Percentiles rank a stretch among this genome's conserved stretches.
These are phyloP conservation scores for Areca catechu DNA, from an alignment of 176 grass and related monocot species.

Conservation along the genomic window DNA sequence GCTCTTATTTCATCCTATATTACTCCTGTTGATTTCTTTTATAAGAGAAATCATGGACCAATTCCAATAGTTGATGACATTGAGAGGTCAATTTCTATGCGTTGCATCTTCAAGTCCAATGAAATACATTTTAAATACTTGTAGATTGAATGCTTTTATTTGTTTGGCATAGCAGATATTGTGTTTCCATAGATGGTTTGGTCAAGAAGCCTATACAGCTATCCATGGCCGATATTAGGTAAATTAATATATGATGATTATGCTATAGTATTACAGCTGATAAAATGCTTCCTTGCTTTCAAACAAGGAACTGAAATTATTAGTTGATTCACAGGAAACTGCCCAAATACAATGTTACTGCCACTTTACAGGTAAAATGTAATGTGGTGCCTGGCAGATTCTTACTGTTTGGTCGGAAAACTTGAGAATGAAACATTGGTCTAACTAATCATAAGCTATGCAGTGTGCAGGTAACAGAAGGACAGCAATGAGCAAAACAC, in stretches of 20 bases:
- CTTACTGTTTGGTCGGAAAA: too few species aligned
- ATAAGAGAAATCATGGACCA: conserved; percentile 38
- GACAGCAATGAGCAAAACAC: conserved; percentile 81
- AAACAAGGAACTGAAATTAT: conserved; percentile 18
- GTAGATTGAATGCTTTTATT: neutral
- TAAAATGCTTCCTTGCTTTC: conserved; percentile 2
- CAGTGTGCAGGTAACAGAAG: conserved; percentile 97
- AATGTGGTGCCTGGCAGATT: too few species aligned
- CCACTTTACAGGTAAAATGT: conserved; percentile 69
- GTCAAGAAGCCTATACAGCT: conserved; percentile 56
- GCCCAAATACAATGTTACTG: conserved; percentile 84
- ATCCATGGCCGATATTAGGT: conserved; percentile 80
- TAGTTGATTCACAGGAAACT: conserved; percentile 47
- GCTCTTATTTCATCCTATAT: conserved; percentile 29
- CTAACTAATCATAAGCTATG: neutral
- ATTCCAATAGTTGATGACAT: conserved; percentile 32
- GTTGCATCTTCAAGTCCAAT: neutral
- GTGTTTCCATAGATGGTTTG: conserved; percentile 63
- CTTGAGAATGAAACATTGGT: too few species aligned
- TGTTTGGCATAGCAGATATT: conserved; percentile 48
- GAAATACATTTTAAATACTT: too few species aligned
- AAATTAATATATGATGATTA: conserved; percentile 17
- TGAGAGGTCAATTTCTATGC: conserved; percentile 15
- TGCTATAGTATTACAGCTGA: neutral
- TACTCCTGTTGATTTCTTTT: conserved; percentile 36